Base-by-base conservation (phyloP, 176 grass and related monocot species). In the Oryza longistaminata region DNA sequence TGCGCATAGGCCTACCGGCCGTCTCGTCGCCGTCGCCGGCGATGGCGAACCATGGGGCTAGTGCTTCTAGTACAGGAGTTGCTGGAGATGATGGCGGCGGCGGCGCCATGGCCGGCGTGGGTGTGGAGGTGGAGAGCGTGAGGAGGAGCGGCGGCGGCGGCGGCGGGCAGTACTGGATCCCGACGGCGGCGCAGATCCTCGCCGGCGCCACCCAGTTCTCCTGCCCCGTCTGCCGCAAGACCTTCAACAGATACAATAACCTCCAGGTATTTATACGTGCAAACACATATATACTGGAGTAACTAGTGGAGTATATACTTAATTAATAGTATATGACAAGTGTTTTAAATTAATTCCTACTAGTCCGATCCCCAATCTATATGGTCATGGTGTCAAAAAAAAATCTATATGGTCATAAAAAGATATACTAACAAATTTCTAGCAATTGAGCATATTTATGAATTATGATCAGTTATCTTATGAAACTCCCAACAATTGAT, bases 191-290 rank as follows among this genome's bases (percentile, higher is more conserved):
- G 9, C 91, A 93, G 72, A 93, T 93, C 74, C 85, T 93, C 43
- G 89, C 89, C n/a, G 91, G 91, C 1, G 87, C 91, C 26, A 90
- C 85, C 8, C 88, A 93, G 78, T 93, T 93, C 75, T 71, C 88
- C 9, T 93, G 91, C 71, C 77, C 88, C 42, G 88, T 93, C 19
- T 93, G 91, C 82, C 85, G 68, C 88, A 93, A 93, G 35, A 93
- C 88, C 85, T 93, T 93, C 91, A 93, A 90, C 40, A 79, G 91
- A 80, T 93, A 93, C 91, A 93, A 93, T 81, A 93, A 93, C 34
- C 87, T 93, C 64, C 91, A 93, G 77, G 91, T 88, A 61, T 40
- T 8, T 40, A 40, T 40, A 37, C 35, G 39, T 7, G 8, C 39
- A 40, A 4, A 39, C 5, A 39, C 6, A 39, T 39, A 39, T 39